phyloP scores from a whole-genome alignment of 108 stramenopile species.

The Seminavis robusta region DNA sequence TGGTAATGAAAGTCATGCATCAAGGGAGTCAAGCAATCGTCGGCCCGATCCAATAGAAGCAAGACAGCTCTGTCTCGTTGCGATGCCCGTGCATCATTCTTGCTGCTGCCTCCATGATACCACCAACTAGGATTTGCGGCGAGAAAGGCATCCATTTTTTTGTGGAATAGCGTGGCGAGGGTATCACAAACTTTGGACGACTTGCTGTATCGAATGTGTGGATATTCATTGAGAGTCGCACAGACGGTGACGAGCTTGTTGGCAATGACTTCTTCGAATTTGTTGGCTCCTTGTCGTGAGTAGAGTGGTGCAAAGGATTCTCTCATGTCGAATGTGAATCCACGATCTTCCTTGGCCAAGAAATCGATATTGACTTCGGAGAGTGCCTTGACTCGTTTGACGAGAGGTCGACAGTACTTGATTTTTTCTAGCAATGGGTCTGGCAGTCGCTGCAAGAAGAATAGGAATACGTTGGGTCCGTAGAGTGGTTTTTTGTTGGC shows the following conservation, averaged over 20 bases:
- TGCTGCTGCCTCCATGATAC: conserved; percentile 84
- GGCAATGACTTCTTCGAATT: conserved; percentile 44
- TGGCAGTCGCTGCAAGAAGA: conserved; percentile 77
- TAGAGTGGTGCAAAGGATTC: conserved; percentile 44
- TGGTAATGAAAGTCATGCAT: conserved; percentile 99
- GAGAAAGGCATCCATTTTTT: conserved; percentile 82
- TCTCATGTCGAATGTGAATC: conserved; percentile 88
- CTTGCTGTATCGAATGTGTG: conserved; percentile 86
- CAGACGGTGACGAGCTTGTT: conserved; percentile 92
- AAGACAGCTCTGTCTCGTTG: conserved; percentile 83
- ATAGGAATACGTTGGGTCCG: conserved; percentile 80
- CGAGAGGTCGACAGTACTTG: conserved; percentile 78
- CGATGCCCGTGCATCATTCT: conserved; percentile 15
- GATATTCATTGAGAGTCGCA: conserved; percentile 96
- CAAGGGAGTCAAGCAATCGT: conserved; percentile 92
- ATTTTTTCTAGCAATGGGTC: conserved; percentile 68
- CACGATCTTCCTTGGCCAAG: conserved; percentile 81
- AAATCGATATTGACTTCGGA: conserved; percentile 94
- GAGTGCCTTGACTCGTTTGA: conserved; percentile 81
- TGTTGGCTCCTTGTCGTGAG: conserved; percentile 16
- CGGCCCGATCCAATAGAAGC: conserved; percentile 88
- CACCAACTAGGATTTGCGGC: conserved; percentile 72
- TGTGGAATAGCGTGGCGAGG: conserved; percentile 80
- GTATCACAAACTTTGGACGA: conserved; percentile 52
- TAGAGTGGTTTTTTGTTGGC: conserved; percentile 68